Percentiles rank a stretch among this genome's conserved stretches.
phyloP scores from a whole-genome alignment of 768 basidiomycete genomes.

The Lanmaoa pseudosensibilis region DNA sequence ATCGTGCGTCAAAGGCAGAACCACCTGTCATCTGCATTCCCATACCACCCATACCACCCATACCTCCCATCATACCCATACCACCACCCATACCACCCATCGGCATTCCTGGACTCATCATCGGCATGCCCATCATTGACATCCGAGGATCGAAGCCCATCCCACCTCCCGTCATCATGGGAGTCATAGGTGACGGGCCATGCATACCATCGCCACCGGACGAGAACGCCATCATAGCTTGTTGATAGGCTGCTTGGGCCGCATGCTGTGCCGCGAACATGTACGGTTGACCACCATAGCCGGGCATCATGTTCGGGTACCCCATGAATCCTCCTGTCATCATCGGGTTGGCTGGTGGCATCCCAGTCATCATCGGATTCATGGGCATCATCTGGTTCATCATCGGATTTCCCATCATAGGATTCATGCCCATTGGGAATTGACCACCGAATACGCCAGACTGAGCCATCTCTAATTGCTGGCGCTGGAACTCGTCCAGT shows the following conservation, averaged over 20 bases:
- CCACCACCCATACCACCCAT: conserved; percentile 45
- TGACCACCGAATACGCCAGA: conserved; percentile 67
- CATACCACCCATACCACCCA: conserved; percentile 42
- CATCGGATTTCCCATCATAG: conserved; percentile 75
- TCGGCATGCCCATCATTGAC: conserved; percentile 79
- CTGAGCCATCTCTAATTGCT: conserved; percentile 90
- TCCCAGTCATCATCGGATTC: conserved; percentile 60
- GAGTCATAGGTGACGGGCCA: conserved; percentile 42
- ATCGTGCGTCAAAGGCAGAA: conserved; percentile 58
- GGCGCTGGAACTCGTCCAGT: conserved; percentile 85
- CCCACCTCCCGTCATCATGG: conserved; percentile 57
- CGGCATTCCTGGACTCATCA: conserved; percentile 51
- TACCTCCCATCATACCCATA: conserved; percentile 42
- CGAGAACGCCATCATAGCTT: conserved; percentile 83
- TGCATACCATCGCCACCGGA: conserved; percentile 61
- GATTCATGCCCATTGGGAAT: conserved; percentile 50
- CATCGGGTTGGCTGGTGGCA: conserved; percentile 48
- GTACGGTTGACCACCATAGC: conserved; percentile 64
- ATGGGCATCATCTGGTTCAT: conserved; percentile 47
- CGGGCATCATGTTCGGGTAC: conserved; percentile 41
- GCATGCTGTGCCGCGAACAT: conserved; percentile 87
- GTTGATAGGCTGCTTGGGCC: conserved; percentile 80
- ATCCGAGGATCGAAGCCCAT: conserved; percentile 71
- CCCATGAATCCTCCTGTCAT: conserved; percentile 53
- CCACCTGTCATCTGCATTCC: conserved; percentile 65